Conservation (phyloP, 1,139 yeast species). For the Protomyces macrosporus region DNA sequence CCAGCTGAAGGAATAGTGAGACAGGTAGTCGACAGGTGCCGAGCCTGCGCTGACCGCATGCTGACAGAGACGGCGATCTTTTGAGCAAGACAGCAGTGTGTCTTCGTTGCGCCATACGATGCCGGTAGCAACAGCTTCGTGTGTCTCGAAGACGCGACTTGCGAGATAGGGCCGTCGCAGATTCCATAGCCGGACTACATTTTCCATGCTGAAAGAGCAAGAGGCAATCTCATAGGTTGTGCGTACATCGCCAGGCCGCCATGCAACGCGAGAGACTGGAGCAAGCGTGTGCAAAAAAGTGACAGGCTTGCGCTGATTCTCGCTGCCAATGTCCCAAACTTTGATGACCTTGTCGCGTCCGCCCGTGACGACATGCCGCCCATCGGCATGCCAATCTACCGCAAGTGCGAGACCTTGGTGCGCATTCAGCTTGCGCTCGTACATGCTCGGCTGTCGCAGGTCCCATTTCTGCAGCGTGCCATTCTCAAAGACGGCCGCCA, state of each 20-base stretch:
- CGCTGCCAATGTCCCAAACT: constrained; percentile 61
- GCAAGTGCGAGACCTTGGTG: constrained; percentile 90
- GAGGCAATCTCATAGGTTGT: constrained; percentile 57
- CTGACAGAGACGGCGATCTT: constrained; percentile 51
- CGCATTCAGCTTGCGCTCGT: constrained; percentile 72
- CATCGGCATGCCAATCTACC: constrained; percentile 79
- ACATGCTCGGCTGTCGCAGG: constrained; percentile 47
- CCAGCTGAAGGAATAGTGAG: constrained; percentile 56
- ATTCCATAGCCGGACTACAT: constrained; percentile 67
- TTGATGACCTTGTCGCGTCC: constrained; percentile 85
- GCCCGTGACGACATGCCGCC: constrained; percentile 80
- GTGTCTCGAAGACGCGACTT: constrained; percentile 54
- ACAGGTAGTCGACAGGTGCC: constrained; percentile 51
- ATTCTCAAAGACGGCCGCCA: constrained; percentile 79
- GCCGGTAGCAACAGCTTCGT: constrained; percentile 50
- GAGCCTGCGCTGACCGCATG: constrained; percentile 53
- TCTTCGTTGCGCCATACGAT: constrained; percentile 49
- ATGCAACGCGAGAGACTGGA: constrained; percentile 65
- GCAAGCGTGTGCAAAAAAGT: constrained; percentile 70
- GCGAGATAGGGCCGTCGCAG: constrained; percentile 73
- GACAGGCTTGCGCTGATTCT: constrained; percentile 54
- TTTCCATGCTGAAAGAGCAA: constrained; percentile 65
- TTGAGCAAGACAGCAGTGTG: constrained; percentile 50
- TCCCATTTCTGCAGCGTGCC: constrained; percentile 87
- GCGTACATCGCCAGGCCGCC: constrained; percentile 46